Evolutionary conservation across 345 rosid species (phyloP).

Genomic region (Populus alba): DNA sequence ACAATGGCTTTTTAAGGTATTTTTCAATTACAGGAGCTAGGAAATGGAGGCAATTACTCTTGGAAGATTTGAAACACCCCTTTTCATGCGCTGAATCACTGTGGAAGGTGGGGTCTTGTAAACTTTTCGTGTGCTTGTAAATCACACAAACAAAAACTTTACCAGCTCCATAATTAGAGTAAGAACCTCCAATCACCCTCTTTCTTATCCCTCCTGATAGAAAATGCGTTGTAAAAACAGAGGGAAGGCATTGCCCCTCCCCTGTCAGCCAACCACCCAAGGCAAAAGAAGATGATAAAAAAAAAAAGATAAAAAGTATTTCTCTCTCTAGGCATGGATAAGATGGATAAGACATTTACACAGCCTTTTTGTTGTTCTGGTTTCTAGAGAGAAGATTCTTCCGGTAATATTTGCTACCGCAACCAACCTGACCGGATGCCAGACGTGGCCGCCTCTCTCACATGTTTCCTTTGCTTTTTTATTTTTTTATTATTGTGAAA

Average conservation of each 20-base stretch:
- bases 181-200: background rate
- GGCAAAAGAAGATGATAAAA: too few relatives aligned
- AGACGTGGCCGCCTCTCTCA: constrained; percentile 10
- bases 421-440: constrained; percentile 11
- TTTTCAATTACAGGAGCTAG: background rate
- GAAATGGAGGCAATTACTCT: background rate
- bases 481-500: background rate
- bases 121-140: background rate
- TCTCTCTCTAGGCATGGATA: background rate
- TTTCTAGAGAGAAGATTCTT: constrained; percentile 17
- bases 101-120: background rate
- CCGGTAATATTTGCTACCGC: constrained; percentile 15
- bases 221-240: background rate
- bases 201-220: background rate
- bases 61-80: background rate
- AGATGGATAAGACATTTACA: background rate
- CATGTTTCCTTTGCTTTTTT: background rate
- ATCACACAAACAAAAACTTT: constrained; percentile 16
- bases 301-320: background rate
- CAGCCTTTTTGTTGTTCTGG: background rate
- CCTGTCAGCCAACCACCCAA: constrained; percentile 10
- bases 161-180: background rate
- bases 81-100: background rate
- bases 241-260: background rate
- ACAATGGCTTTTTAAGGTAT: too few relatives aligned